Conservation (phyloP, 2,329 filamentous ascomycete genomes). For the Colletotrichum aenigma region DNA sequence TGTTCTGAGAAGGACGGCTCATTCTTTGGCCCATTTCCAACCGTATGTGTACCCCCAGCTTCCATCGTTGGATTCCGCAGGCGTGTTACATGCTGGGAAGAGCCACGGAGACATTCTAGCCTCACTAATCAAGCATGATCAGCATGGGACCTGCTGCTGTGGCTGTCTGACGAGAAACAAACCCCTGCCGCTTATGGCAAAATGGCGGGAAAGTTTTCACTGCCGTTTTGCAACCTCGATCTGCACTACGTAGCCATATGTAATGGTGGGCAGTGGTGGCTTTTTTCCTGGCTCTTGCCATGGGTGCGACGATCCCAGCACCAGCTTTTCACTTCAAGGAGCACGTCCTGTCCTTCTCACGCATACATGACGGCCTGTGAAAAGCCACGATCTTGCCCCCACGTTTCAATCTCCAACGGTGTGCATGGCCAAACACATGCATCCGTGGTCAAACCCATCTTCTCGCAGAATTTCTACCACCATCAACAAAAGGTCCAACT, state of each 20-base stretch:
- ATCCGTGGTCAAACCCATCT: background rate
- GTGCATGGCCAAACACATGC: background rate
- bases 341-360: background rate
- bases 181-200: background rate
- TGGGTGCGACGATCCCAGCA: background rate
- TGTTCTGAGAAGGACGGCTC: background rate
- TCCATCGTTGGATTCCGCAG: background rate
- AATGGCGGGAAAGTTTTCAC: background rate
- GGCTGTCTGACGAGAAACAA: constrained; percentile 11
- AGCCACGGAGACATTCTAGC: background rate
- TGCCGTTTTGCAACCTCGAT: constrained; percentile 4
- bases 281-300: background rate
- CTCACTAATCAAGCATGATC: background rate
- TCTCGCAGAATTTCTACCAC: background rate
- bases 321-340: background rate
- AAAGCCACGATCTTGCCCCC: background rate
- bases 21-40: background rate
- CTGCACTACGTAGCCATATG: background rate
- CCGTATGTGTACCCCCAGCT: background rate
- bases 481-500: background rate
- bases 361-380: background rate
- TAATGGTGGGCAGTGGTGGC: background rate
- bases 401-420: background rate
- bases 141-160: background rate
- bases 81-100: background rate